Evolutionary conservation across 108 stramenopile species (phyloP).

Genomic region (Pseudonitzschia multistriata): DNA sequence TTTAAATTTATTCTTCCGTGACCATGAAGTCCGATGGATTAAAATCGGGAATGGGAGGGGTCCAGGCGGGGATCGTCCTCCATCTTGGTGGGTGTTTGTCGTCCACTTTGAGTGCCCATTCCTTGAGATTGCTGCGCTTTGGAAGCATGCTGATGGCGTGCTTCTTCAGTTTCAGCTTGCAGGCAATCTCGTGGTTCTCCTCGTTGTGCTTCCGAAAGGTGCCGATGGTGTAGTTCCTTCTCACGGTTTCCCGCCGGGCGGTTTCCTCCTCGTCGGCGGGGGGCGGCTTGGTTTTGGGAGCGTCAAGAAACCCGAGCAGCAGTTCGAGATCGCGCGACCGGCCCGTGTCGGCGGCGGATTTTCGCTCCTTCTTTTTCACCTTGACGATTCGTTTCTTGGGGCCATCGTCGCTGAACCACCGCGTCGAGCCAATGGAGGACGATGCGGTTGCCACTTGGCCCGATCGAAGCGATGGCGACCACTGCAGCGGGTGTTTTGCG

Average conservation of each 20-base stretch:
- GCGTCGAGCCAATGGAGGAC: background rate
- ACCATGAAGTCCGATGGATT: slow-evolving; percentile 50
- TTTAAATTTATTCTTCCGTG: slow-evolving; percentile 41
- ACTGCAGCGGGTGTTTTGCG: background rate
- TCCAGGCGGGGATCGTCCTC: slow-evolving; percentile 62
- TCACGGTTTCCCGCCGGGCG: slow-evolving; percentile 53
- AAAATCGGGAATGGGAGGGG: slow-evolving; percentile 75
- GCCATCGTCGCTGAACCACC: slow-evolving; percentile 29
- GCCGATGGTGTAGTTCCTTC: slow-evolving; percentile 78
- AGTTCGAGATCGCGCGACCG: slow-evolving; percentile 36
- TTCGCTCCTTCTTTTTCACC: slow-evolving; percentile 31
- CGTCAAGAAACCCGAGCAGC: slow-evolving; percentile 40
- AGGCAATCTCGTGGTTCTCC: slow-evolving; percentile 70
- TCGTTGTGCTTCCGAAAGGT: slow-evolving; percentile 71
- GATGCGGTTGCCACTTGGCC: background rate
- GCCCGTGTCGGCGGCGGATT: slow-evolving; percentile 2
- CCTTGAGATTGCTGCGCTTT: slow-evolving; percentile 45
- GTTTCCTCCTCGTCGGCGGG: slow-evolving; percentile 57
- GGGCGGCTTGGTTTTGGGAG: slow-evolving; percentile 31
- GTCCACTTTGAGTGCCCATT: slow-evolving; percentile 55
- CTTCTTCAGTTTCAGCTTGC: slow-evolving; percentile 72
- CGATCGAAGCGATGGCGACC: background rate
- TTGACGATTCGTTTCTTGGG: slow-evolving; percentile 16
- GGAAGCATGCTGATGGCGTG: slow-evolving; percentile 80
- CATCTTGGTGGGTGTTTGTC: slow-evolving; percentile 50